phyloP scores from a whole-genome alignment of 164 flowering plant species.

The Brasenia schreberi region DNA sequence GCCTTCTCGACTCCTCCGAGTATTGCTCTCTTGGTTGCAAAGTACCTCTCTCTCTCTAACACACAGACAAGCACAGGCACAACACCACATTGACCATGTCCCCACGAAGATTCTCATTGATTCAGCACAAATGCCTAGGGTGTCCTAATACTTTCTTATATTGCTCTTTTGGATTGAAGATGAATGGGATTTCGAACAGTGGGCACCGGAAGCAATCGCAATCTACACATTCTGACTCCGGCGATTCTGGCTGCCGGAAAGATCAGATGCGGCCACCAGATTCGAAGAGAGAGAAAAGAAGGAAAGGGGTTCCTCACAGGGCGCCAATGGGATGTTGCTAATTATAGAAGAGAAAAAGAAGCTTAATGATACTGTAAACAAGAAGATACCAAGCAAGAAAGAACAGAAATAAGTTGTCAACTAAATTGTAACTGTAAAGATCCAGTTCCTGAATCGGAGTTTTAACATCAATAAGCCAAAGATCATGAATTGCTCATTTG shows the following conservation, averaged over 20 bases:
- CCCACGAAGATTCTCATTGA: not conserved
- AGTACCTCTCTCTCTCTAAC: constrained; percentile 13
- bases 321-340: constrained; percentile 61
- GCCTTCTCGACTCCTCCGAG: constrained; percentile 35
- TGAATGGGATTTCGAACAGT: not conserved
- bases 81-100: not conserved
- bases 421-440: not conserved
- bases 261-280: constrained; percentile 5
- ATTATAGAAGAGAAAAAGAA: not conserved
- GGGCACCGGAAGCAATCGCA: not conserved
- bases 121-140: not conserved
- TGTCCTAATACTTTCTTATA: not conserved
- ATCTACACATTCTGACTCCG: not conserved
- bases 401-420: not conserved
- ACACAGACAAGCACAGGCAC: too few relatives aligned
- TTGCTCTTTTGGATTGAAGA: not conserved
- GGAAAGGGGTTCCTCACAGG: constrained; percentile 89
- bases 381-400: too few relatives aligned
- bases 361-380: not conserved
- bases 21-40: constrained; percentile 51
- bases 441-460: not conserved
- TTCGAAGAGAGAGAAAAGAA: constrained; percentile 56
- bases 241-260: not conserved
- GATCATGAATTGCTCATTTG: too few relatives aligned
- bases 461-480: too few relatives aligned